These are phyloP conservation scores for Trichoderma aggressivum DNA, from an alignment of 2,329 filamentous ascomycete genomes.

Conservation along the genomic window DNA sequence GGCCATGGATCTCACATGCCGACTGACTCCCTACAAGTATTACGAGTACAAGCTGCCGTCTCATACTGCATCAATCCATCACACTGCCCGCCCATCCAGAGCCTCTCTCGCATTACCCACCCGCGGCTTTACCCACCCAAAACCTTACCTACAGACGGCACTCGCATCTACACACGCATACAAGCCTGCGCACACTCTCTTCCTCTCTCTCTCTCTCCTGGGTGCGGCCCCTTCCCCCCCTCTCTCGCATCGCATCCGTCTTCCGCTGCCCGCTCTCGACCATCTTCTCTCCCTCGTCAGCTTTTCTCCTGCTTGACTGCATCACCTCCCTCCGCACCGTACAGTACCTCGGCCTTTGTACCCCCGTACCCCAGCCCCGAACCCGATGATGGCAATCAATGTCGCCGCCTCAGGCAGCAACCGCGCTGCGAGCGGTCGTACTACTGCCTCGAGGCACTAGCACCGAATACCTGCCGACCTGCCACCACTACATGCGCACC, in stretches of 20 bases:
- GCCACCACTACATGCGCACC: constrained; percentile 14
- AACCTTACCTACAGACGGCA: neutral
- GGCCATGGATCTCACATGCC: constrained; percentile 1
- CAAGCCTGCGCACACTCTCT: constrained; percentile 9
- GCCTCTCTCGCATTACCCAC: constrained; percentile 12
- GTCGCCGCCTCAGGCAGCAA: neutral
- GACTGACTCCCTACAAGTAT: neutral
- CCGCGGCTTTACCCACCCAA: constrained; percentile 3
- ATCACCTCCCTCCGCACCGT: neutral
- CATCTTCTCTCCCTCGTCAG: neutral
- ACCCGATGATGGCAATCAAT: neutral
- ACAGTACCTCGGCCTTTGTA: neutral
- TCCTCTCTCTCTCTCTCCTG: neutral
- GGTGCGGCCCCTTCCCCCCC: constrained; percentile 7
- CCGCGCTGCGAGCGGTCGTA: neutral
- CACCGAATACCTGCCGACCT: neutral
- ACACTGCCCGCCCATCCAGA: neutral
- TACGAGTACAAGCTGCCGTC: neutral
- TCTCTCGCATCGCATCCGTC: constrained; percentile 12
- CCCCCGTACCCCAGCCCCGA: neutral
- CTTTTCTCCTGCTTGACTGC: neutral
- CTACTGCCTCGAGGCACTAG: neutral
- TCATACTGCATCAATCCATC: neutral
- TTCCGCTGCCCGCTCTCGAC: neutral
- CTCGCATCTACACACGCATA: constrained; percentile 8